phyloP scores from a whole-genome alignment of 2,329 filamentous ascomycete species.

The Fusarium sulawesiense region DNA sequence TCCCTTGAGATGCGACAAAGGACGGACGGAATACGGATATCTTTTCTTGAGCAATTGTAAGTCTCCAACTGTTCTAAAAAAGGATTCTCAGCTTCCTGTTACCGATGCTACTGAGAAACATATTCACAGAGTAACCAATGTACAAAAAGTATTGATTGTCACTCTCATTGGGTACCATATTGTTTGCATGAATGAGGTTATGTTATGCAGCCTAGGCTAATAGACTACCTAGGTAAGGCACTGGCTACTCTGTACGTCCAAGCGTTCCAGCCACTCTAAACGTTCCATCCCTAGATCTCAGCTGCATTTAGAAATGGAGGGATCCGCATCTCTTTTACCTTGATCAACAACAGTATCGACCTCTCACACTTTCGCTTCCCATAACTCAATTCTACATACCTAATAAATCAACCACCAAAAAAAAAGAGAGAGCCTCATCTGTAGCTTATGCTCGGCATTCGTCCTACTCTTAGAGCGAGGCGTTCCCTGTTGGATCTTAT shows the following conservation, averaged over 20 bases:
- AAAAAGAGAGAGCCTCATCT: constrained; percentile 11
- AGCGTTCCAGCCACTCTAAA: constrained; percentile 9
- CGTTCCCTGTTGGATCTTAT: constrained; percentile 65
- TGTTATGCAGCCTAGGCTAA: not conserved
- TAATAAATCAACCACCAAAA: constrained; percentile 24
- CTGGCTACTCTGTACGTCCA: constrained; percentile 8
- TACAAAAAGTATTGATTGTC: not conserved
- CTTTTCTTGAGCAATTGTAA: not conserved
- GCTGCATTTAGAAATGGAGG: constrained; percentile 16
- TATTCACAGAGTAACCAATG: not conserved
- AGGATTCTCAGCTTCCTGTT: not conserved
- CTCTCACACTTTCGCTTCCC: constrained; percentile 6
- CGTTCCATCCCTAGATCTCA: constrained; percentile 10
- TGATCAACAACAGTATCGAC: constrained; percentile 18
- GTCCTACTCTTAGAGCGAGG: constrained; percentile 62
- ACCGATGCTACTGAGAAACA: not conserved
- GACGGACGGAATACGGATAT: not conserved
- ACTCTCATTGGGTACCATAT: not conserved
- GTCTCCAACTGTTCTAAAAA: not conserved
- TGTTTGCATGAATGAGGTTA: constrained; percentile 5
- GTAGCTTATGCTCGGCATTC: constrained; percentile 62
- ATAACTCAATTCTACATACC: constrained; percentile 17
- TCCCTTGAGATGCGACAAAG: not conserved
- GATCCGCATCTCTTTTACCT: constrained; percentile 19
- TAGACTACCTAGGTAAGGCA: not conserved